Base-by-base conservation (phyloP, 306 rosid genomes). In the Prunus mume region DNA sequence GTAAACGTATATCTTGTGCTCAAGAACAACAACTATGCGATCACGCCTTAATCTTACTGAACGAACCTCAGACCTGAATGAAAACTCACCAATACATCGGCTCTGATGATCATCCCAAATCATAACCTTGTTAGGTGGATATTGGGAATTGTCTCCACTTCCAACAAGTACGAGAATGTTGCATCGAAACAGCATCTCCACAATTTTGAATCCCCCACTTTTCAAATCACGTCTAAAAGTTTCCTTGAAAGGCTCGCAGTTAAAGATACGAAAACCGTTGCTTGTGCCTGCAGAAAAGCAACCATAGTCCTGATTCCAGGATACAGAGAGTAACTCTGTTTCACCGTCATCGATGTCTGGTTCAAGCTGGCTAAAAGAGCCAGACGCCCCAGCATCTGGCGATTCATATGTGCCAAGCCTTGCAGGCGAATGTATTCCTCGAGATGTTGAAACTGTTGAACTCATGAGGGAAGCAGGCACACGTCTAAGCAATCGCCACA, bases 101-200 rank as follows among this genome's bases (percentile, higher is more conserved):
- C 97, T 87, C 84, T 92, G 91, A 83, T 92, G 87, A 86, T 95
- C 99, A 85, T 95, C 93, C 99, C 97, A 95, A 76, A 95, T 91
- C 91, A 92, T 73, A 79, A 92, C 99, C 85, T 95, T 95, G 85
- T 88, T 88, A 32, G 99, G 91, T 22, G 96, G 97, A 54, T 90
- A 88, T 18, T 88, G 87, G 65, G 93, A 83, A 85, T 95, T 90
- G 62, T 88, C 83, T 74, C 74, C 85, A 79, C 86, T 82, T 52
- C 99, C 99, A 81, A 95, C 99, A 86, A 95, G 97, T 61, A 96
- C 97, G 34, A 95, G 89, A 81, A 95, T 86, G 82, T 95, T 95
- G 89, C 93, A 84, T 41, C 93, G 88, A 77, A 90, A 92, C 58
- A 95, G 75, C 97, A 95, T 95, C 88, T 95, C 99, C 65, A 95